Base-by-base conservation (phyloP, 2,329 filamentous ascomycete genomes). In the Septoria linicola region DNA sequence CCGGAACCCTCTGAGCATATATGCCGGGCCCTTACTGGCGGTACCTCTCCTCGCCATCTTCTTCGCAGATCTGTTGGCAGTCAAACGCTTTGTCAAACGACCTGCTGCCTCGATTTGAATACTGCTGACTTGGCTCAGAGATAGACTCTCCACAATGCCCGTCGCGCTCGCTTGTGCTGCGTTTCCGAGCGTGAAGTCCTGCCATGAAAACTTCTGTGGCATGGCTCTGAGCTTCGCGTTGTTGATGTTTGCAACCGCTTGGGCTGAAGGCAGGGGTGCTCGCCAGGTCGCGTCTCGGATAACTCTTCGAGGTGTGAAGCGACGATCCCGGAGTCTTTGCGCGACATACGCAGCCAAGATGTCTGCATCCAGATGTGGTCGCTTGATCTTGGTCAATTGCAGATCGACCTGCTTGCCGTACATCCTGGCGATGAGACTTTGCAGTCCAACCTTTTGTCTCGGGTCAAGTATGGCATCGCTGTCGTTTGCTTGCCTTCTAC, bases 31-130 rank as follows among this genome's bases (percentile, higher is more conserved):
- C 51, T 66, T 65, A 11, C 51, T 58, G 35, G 62, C 64, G 21
- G 61, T 56, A 53, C 65, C 65, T 49, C 59, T 49, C 39, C 64
- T 54, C 31, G 65, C 60, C 43, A 59, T 61, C 60, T 67, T 67
- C 54, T 55, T 54, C 11, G 60, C 57, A 37, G 55, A 55, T 52
- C 62, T 50, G 52, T 68, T 64, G 53, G 65, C 65, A 25, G 65
- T 67, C 51, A 68, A 60, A 48, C 65, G 63, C 59, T 64, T 63
- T n/a, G 61, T 61, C 50, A 68, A 51, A 61, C 65, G 64, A 48
- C 65, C 65, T 2, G 61, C 63, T n/a, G 65, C 63, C 43, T 63
- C 56, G 2, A 66, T 61, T 35, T 58, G 51, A 14, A 68, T 57
- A 49, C 54, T 59, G 46, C 53, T 61, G 40, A 68, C 64, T 51